Conservation (phyloP, 2,329 filamentous ascomycete genomes). For the Thermoascus crustaceus region DNA sequence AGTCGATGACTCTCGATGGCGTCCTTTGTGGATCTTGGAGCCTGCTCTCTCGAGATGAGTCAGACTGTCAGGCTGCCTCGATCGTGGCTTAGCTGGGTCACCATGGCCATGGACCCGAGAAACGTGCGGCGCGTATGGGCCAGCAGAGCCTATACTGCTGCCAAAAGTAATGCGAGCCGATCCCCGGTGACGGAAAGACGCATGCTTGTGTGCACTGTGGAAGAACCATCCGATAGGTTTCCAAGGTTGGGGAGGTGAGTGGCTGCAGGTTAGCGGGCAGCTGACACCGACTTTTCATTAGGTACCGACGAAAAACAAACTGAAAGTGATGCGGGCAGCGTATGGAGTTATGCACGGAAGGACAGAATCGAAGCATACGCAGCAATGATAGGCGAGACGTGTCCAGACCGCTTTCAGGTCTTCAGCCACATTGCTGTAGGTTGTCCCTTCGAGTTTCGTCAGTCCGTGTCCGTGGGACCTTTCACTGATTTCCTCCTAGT, state of each 20-base stretch:
- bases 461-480: no score
- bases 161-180: background rate
- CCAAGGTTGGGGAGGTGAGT: no score
- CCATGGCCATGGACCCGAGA: background rate
- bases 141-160: background rate
- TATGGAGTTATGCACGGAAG: background rate
- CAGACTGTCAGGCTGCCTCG: background rate
- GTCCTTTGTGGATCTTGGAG: no score
- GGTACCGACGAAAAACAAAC: no score
- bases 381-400: background rate
- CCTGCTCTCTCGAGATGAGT: no score
- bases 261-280: background rate
- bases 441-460: no score
- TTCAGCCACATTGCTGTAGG: no score
- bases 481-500: no score
- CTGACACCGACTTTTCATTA: conserved; percentile 2
- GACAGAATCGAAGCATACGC: background rate
- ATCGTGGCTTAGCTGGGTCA: background rate
- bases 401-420: background rate
- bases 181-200: no score
- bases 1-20: background rate
- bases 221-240: no score
- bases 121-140: background rate
- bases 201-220: no score
- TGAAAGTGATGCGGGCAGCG: background rate